phyloP scores from a whole-genome alignment of 495 filamentous ascomycete genomes.

The Xylaria scruposa region DNA sequence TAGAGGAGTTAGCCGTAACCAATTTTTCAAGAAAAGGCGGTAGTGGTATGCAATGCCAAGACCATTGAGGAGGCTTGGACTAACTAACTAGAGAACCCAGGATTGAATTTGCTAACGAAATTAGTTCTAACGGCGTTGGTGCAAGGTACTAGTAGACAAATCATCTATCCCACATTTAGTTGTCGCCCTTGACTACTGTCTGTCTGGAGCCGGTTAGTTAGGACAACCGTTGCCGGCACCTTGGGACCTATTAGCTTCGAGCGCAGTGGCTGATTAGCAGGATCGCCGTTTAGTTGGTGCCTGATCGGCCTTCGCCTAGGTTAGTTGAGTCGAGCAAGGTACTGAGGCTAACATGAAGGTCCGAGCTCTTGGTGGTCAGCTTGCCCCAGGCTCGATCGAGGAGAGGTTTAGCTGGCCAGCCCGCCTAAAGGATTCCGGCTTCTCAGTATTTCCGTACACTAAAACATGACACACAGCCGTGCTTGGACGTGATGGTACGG shows the following conservation, averaged over 20 bases:
- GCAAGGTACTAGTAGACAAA: background rate
- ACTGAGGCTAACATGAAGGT: background rate
- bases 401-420: background rate
- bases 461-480: background rate
- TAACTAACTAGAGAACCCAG: background rate
- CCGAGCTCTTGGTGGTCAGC: background rate
- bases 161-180: background rate
- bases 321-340: background rate
- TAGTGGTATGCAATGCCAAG: background rate
- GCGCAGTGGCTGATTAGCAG: background rate
- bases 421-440: background rate
- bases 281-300: conserved; percentile 9
- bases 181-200: background rate
- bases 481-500: background rate
- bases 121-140: background rate
- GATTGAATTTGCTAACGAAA: background rate
- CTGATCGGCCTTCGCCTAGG: background rate
- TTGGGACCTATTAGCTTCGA: background rate
- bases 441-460: background rate
- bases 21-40: too few species aligned
- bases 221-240: background rate
- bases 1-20: too few species aligned
- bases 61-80: background rate
- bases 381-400: background rate
- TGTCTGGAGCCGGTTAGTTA: background rate